A percentile compares a stretch with the other conserved stretches of the same genome.
phyloP scores from a whole-genome alignment of 768 basidiomycete genomes.

The Kwoniella dendrophila region DNA sequence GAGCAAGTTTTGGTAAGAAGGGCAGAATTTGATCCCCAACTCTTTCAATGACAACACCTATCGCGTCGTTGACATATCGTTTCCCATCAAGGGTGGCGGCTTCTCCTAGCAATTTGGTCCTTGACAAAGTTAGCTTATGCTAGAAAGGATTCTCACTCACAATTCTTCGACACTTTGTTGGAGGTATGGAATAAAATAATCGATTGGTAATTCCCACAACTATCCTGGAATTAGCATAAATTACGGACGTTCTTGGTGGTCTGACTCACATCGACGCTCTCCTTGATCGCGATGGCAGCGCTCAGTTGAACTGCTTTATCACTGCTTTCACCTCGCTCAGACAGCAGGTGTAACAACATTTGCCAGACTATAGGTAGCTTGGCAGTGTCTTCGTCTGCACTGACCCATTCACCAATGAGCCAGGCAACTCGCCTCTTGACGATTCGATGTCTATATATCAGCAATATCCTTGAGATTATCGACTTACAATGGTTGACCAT shows the following conservation, averaged over 20 bases:
- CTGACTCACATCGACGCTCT: constrained; percentile 77
- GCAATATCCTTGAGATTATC: background rate
- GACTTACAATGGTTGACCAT: constrained; percentile 38
- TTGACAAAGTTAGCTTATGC: constrained; percentile 16
- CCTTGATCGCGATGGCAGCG: constrained; percentile 73
- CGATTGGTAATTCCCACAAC: constrained; percentile 53
- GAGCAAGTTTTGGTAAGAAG: constrained; percentile 41
- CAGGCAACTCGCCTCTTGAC: constrained; percentile 94
- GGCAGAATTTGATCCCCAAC: constrained; percentile 48
- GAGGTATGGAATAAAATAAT: constrained; percentile 49
- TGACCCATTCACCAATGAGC: constrained; percentile 87
- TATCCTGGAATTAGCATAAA: constrained; percentile 5
- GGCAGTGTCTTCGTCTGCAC: constrained; percentile 63
- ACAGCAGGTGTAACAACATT: constrained; percentile 72
- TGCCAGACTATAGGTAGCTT: constrained; percentile 71
- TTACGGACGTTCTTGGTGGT: too few species aligned
- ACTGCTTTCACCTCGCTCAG: constrained; percentile 68
- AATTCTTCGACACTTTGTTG: constrained; percentile 45
- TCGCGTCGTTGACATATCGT: constrained; percentile 46
- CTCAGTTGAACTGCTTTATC: constrained; percentile 86
- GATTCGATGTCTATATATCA: constrained; percentile 71
- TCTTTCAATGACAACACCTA: constrained; percentile 53
- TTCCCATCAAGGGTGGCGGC: constrained; percentile 50
- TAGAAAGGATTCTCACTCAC: constrained; percentile 27
- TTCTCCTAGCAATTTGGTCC: constrained; percentile 47